Evolutionary conservation across 805 yeast species (phyloP), one percentile per base, ranked within the genome.

Genomic region (Nakazawaea wickerhamii): DNA sequence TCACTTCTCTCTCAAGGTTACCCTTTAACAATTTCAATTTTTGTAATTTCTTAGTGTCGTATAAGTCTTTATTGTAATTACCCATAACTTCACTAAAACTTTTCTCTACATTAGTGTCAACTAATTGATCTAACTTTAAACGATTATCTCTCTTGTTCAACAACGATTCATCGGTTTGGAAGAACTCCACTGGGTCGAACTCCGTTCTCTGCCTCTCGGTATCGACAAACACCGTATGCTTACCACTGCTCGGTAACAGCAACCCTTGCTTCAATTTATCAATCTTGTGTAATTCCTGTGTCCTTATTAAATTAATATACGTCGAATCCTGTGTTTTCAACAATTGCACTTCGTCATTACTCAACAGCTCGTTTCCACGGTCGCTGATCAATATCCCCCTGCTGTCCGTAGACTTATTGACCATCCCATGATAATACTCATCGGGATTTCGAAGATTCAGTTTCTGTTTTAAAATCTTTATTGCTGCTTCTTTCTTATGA

Each of bases 341-440:
- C 35, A 93, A 68, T 57, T 85, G 79, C 38, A 84, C 84, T 55
- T 91, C 95, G 43, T 82, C 96, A 38, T 73, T 73, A 7, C 79
- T 64, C 42, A 89, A 63, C 25, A 68, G 67, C 50, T 77, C 84
- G 20, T 69, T 73, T 15, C 77, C 84, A 47, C 95, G 70, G 18
- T 85, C 86, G 1, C 79, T 66, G 9, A 84, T 59, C 38, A 84
- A 55, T 7, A 85, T 70, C 1, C 97, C 97, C 9, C 73, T 67
- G 2, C 70, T 64, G 49, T 88, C 95, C 4, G 93, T 79, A 53
- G 71, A 73, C 47, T 71, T 68, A 11, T 73, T 69, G 25, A 81
- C 76, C 99, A 93, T 93, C 17, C 88, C 93, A 75, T 88, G 96
- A 62, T 91, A 89, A 66, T 84, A 93, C 63, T 93, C 99, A 71